phyloP scores from a whole-genome alignment of 75 land plant genomes.

The Ceratopteris richardii region DNA sequence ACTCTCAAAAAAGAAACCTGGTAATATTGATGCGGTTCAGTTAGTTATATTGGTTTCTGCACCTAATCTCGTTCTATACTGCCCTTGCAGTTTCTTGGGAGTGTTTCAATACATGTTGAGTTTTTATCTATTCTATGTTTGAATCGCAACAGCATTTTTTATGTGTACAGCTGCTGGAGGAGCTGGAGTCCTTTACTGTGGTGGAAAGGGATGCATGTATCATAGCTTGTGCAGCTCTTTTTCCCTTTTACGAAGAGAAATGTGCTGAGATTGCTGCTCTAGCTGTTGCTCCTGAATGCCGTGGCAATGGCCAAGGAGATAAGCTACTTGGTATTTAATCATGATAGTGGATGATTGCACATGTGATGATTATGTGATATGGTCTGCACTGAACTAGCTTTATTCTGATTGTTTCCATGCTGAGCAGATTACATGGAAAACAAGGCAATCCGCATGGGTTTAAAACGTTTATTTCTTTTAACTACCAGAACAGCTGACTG shows the following conservation, averaged over 20 bases:
- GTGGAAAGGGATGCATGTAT: conserved; percentile 96
- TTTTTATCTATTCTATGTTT: not conserved
- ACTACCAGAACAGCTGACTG: conserved; percentile 97
- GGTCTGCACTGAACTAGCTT: not conserved
- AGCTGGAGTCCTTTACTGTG: conserved; percentile 62
- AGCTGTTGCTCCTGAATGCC: conserved; percentile 91
- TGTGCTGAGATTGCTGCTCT: conserved; percentile 93
- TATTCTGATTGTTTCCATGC: not conserved
- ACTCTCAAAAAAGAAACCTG: too few species aligned
- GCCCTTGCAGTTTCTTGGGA: too few species aligned
- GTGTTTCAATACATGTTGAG: too few species aligned
- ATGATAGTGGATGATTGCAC: too few species aligned
- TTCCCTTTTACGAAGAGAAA: conserved; percentile 62
- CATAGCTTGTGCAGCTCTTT: conserved; percentile 93
- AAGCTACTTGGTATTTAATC: conserved; percentile 80
- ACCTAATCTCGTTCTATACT: too few species aligned
- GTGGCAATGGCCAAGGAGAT: conserved; percentile 97
- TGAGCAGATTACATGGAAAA: conserved; percentile 85
- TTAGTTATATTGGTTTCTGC: too few species aligned
- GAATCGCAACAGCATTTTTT: too few species aligned
- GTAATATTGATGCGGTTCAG: too few species aligned
- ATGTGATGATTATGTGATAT: not conserved
- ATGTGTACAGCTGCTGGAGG: conserved; percentile 51
- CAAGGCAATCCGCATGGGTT: conserved; percentile 59
- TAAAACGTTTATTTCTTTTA: conserved; percentile 69